Conservation (phyloP, 2,329 filamentous ascomycete genomes). For the Fusarium equiseti region DNA sequence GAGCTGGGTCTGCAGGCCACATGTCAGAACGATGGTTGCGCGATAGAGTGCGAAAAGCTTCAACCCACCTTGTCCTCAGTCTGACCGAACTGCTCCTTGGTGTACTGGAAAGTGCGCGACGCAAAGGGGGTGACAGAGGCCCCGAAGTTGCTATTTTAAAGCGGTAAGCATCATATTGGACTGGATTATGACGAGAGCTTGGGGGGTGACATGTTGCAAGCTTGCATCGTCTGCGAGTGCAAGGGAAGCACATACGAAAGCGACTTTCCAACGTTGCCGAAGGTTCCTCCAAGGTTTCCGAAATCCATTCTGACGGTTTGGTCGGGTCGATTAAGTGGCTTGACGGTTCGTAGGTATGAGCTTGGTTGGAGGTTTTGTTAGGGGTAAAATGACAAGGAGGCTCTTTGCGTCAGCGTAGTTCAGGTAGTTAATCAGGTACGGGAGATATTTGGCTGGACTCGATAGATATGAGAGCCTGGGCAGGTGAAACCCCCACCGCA, state of each 20-base stretch:
- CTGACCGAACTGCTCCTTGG: constrained; percentile 97
- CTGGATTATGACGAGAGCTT: constrained; percentile 20
- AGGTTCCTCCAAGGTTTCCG: constrained; percentile 57
- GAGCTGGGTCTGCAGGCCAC: constrained; percentile 80
- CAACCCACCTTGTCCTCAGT: constrained; percentile 85
- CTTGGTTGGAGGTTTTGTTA: constrained; percentile 28
- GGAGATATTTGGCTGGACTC: background rate
- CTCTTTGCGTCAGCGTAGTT: constrained; percentile 44
- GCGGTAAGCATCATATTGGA: constrained; percentile 30
- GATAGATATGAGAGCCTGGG: constrained; percentile 42
- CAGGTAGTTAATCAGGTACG: constrained; percentile 12
- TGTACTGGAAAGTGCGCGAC: constrained; percentile 93
- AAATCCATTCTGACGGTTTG: constrained; percentile 64
- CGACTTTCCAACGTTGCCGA: constrained; percentile 61
- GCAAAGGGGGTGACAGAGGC: constrained; percentile 92
- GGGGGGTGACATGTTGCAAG: constrained; percentile 3
- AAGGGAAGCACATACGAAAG: constrained; percentile 60
- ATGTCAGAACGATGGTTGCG: constrained; percentile 33
- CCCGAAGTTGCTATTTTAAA: constrained; percentile 67
- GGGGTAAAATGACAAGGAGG: constrained; percentile 25
- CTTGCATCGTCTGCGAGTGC: constrained; percentile 26
- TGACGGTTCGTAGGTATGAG: constrained; percentile 9
- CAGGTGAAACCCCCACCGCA: background rate
- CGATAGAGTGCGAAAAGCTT: constrained; percentile 21
- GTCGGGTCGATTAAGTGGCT: constrained; percentile 14